Percentiles rank a stretch among this genome's conserved stretches.
phyloP scores from a whole-genome alignment of 78 protist species.

The Tieghemostelium lacteum region DNA sequence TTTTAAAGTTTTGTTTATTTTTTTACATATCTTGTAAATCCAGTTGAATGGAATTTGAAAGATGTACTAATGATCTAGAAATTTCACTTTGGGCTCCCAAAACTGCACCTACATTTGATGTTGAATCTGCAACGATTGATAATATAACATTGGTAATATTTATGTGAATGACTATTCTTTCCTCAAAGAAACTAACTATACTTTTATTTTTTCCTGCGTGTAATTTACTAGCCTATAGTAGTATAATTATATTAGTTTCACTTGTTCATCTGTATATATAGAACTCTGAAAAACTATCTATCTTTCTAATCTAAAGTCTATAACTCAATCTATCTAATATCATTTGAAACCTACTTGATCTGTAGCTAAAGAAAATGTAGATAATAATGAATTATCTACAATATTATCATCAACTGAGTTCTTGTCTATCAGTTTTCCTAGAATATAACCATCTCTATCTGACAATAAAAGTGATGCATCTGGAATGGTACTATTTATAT shows the following conservation, averaged over 20 bases:
- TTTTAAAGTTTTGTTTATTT: not conserved
- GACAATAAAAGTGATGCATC: slow-evolving; percentile 58
- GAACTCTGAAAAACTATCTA: not conserved
- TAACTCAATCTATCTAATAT: not conserved
- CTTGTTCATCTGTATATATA: too few species aligned
- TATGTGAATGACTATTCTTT: slow-evolving; percentile 54
- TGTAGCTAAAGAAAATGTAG: slow-evolving; percentile 61
- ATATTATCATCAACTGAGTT: slow-evolving; percentile 34
- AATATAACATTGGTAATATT: slow-evolving; percentile 62
- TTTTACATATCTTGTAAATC: slow-evolving; percentile 73
- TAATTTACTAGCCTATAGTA: slow-evolving; percentile 63
- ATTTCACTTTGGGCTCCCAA: slow-evolving; percentile 72
- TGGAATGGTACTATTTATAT: not conserved
- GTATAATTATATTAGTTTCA: not conserved
- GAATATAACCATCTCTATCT: slow-evolving; percentile 77
- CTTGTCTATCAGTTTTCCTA: slow-evolving; percentile 43
- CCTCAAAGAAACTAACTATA: slow-evolving; percentile 59
- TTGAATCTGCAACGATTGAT: slow-evolving; percentile 48
- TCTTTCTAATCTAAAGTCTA: not conserved
- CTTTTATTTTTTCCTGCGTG: slow-evolving; percentile 55
- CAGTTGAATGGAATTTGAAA: slow-evolving; percentile 60
- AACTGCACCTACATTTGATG: slow-evolving; percentile 64
- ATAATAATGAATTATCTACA: slow-evolving; percentile 47
- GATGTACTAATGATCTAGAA: slow-evolving; percentile 22
- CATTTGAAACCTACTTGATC: slow-evolving; percentile 45